These are phyloP conservation scores for Miamiensis avidus DNA, from an alignment of 169 alveolate species.

Conservation along the genomic window DNA sequence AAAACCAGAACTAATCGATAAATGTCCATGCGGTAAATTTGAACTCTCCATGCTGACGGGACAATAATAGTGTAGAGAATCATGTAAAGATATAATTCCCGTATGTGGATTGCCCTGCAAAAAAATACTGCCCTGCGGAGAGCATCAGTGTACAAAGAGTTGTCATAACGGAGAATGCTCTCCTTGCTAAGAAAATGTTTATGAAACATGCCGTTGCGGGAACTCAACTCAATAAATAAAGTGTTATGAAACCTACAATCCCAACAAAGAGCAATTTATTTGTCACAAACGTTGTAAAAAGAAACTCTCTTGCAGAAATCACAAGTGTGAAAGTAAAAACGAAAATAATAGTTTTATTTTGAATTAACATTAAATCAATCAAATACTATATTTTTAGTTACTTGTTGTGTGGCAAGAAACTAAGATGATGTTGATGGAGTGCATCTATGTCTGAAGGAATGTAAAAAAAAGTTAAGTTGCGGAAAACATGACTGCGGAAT, in stretches of 20 bases:
- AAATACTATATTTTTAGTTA: neutral
- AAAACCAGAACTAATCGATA: constrained; percentile 52
- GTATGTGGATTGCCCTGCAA: constrained; percentile 69
- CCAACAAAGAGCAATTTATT: constrained; percentile 46
- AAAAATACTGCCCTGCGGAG: constrained; percentile 70
- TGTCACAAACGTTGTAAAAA: constrained; percentile 83
- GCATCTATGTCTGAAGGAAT: constrained; percentile 83
- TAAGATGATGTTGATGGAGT: constrained; percentile 67
- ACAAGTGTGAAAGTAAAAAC: constrained; percentile 72
- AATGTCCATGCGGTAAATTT: constrained; percentile 82
- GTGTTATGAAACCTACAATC: constrained; percentile 71
- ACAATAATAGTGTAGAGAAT: constrained; percentile 50
- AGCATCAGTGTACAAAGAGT: constrained; percentile 61
- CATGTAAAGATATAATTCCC: constrained; percentile 76
- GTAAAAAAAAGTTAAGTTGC: constrained; percentile 80
- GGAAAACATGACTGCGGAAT: constrained; percentile 83
- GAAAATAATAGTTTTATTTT: no score
- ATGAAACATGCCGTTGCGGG: constrained; percentile 79
- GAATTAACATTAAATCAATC: neutral
- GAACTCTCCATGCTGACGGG: constrained; percentile 47
- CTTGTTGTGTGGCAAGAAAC: constrained; percentile 81
- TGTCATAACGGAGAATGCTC: constrained; percentile 79
- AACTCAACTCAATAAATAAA: constrained; percentile 48
- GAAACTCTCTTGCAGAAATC: constrained; percentile 81
- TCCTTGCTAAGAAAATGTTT: constrained; percentile 68